Evolutionary conservation across 805 yeast species (phyloP), one percentile per base, ranked within the genome.

Genomic region (Yarrowia sp.): DNA sequence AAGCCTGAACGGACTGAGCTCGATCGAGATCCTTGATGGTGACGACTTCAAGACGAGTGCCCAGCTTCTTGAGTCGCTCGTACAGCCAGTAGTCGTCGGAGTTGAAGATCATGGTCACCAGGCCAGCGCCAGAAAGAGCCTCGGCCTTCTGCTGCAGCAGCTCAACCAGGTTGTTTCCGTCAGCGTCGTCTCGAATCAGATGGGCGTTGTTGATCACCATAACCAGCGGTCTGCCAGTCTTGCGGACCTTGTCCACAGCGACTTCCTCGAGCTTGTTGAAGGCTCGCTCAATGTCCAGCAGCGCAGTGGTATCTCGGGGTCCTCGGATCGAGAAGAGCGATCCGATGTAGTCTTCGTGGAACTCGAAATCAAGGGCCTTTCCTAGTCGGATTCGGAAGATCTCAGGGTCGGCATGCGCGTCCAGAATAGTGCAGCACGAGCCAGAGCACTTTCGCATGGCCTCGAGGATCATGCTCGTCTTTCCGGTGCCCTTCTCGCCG

Each of bases 401-500:
- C 70, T 89, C 96, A 0, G 93, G 90, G 70, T 89, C 96, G 0
- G 92, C 86, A 68, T 88, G 94, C 1, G 94, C 94, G 69, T 89
- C 96, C 64, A 89, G 75, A 53, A 86, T 78, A 0, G 90, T 82
- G 55, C 90, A 88, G 67, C 85, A 82, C 56, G 74, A 72, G 0
- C 92, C 90, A 36, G 79, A 75, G 2, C 82, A 83, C 66, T 84
- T 81, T 63, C 83, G 80, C 77, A 89, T 82, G 2, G 90, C 81
- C 66, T 88, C 90, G 67, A 87, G 72, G 14, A 89, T 78, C 76
- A 90, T 79, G 0, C 93, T 85, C 0, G 91, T 85, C 70, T 88
- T 88, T 2, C 96, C 96, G 0, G 94, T 88, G 0, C 96, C 96
- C 70, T 89, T 88, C 70, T 88, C 96, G 29, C 96, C 96, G 39